These are phyloP conservation scores for Cenchrus purpureus DNA, from an alignment of 176 grass and related monocot genomes.

Conservation along the genomic window DNA sequence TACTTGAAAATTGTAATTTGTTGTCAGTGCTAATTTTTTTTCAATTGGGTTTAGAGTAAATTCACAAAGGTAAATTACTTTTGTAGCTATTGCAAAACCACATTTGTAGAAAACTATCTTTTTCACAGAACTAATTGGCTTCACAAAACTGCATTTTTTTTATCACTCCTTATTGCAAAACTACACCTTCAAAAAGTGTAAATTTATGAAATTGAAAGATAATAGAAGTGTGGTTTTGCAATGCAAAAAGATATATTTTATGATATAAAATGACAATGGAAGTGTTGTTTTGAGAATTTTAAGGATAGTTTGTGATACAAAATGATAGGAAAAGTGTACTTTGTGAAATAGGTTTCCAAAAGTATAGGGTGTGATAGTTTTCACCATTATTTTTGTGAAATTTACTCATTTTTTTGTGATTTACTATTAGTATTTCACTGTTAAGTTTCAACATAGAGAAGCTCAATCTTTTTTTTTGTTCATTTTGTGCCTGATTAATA, in stretches of 20 bases:
- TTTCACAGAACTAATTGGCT: no score
- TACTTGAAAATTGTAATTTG: not conserved
- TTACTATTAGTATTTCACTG: not conserved
- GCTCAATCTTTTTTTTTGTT: not conserved
- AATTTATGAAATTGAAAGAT: not conserved
- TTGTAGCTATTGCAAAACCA: no score
- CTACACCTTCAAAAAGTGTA: not conserved
- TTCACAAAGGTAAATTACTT: no score
- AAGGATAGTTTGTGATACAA: not conserved
- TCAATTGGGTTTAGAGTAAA: no score
- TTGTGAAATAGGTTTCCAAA: constrained; percentile 1
- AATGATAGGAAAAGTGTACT: not conserved
- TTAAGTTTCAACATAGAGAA: not conserved
- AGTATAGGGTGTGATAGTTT: not conserved
- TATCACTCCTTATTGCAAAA: not conserved
- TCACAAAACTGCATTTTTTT: no score
- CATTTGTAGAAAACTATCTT: no score
- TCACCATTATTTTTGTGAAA: not conserved
- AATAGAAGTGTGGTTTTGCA: not conserved
- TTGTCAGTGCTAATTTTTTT: not conserved
- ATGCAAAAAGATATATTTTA: not conserved
- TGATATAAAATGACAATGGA: not conserved
- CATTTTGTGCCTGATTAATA: constrained; percentile 3
- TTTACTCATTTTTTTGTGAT: not conserved
- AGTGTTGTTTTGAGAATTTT: not conserved